phyloP scores from a whole-genome alignment of 2,329 filamentous ascomycete genomes.

The Chrysoporthe austroafricana region DNA sequence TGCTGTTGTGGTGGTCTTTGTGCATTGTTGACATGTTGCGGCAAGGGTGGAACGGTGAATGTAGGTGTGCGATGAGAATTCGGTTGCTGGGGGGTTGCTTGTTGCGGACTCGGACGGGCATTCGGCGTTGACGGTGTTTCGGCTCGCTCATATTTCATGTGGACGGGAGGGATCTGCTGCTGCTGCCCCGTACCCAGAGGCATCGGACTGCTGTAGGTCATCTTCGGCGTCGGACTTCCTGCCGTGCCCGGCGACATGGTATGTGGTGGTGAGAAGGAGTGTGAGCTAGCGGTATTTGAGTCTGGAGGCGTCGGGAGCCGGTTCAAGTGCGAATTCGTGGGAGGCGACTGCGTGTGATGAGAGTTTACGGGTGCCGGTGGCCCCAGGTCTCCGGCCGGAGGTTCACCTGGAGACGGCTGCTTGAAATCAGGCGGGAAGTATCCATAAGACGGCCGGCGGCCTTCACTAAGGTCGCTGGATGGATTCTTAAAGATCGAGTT shows the following conservation, averaged over 20 bases:
- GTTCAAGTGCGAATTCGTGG: slow-evolving; percentile 22
- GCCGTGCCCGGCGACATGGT: slow-evolving; percentile 32
- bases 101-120: slow-evolving; percentile 30
- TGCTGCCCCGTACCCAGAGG: slow-evolving; percentile 24
- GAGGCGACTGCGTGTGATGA: slow-evolving; percentile 30
- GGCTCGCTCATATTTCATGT: slow-evolving; percentile 33
- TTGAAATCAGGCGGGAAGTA: slow-evolving; percentile 65
- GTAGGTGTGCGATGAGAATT: slow-evolving; percentile 34
- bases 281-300: slow-evolving; percentile 39
- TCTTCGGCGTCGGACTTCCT: slow-evolving; percentile 41
- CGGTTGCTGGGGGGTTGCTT: slow-evolving; percentile 31
- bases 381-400: slow-evolving; percentile 40
- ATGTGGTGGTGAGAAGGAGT: slow-evolving; percentile 44
- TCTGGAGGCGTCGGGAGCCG: slow-evolving; percentile 50
- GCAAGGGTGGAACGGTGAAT: slow-evolving; percentile 46
- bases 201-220: slow-evolving; percentile 36
- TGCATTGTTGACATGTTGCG: slow-evolving; percentile 37
- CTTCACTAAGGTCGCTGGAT: slow-evolving; percentile 56
- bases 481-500: slow-evolving; percentile 69
- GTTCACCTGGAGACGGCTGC: slow-evolving; percentile 37
- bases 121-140: slow-evolving; percentile 28
- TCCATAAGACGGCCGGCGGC: slow-evolving; percentile 50
- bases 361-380: slow-evolving; percentile 38
- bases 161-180: slow-evolving; percentile 24
- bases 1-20: slow-evolving; percentile 25